These are phyloP conservation scores for Colletotrichum simmondsii DNA, from an alignment of 2,329 filamentous ascomycete species.

Conservation along the genomic window DNA sequence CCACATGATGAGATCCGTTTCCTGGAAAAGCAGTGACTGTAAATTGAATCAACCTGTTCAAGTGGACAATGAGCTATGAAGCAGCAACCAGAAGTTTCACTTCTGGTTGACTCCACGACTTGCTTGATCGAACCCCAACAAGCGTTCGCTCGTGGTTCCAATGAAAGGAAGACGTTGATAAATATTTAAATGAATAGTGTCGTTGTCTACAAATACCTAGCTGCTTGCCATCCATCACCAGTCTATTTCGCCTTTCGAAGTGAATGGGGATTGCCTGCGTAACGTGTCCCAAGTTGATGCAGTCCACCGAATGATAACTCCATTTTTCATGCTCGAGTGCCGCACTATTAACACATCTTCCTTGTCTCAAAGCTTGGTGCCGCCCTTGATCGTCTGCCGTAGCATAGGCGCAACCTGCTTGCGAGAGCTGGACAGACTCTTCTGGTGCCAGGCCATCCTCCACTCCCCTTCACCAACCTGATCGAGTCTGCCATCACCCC, in stretches of 20 bases:
- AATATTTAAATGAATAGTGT: no score
- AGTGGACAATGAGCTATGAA: background rate
- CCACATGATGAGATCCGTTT: background rate
- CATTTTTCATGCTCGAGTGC: background rate
- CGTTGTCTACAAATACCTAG: no score
- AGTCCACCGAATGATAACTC: background rate
- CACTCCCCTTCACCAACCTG: slow-evolving; percentile 50
- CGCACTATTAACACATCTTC: background rate
- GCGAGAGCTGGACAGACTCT: slow-evolving; percentile 68
- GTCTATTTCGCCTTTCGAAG: no score
- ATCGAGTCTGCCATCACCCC: slow-evolving; percentile 61
- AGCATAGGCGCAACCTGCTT: slow-evolving; percentile 78
- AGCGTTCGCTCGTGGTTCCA: no score
- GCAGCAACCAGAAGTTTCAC: no score
- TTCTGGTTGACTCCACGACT: no score
- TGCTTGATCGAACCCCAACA: no score
- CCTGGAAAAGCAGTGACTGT: background rate
- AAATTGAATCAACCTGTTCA: fast-evolving
- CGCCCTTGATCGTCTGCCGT: slow-evolving; percentile 61
- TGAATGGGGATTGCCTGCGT: background rate
- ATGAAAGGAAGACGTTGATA: no score
- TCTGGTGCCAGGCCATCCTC: slow-evolving; percentile 75
- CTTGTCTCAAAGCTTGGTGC: background rate
- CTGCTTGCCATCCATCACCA: no score
- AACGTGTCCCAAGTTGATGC: background rate